phyloP scores from a whole-genome alignment of 495 filamentous ascomycete genomes.

The Penicillium nucicola region DNA sequence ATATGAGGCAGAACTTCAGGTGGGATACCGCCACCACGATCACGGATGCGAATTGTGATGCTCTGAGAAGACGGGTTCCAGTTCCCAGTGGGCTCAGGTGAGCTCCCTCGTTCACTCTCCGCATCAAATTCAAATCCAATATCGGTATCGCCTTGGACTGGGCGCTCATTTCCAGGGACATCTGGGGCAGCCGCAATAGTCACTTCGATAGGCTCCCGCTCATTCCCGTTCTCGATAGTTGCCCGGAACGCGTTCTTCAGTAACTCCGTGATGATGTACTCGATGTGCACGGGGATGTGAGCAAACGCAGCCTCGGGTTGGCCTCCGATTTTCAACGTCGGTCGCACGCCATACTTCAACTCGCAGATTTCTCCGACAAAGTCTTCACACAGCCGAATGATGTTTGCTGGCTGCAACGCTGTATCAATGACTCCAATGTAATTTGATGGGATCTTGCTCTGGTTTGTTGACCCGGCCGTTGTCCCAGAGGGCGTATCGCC shows the following conservation, averaged over 20 bases:
- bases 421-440: constrained; percentile 99
- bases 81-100: constrained; percentile 35
- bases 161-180: constrained; percentile 29
- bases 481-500: constrained; percentile 32
- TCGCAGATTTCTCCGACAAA: constrained; percentile 97
- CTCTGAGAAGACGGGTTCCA: constrained; percentile 64
- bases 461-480: constrained; percentile 11
- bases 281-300: constrained; percentile 90
- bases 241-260: constrained; percentile 96
- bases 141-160: constrained; percentile 25
- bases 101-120: constrained; percentile 27
- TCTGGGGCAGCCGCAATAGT: constrained; percentile 88
- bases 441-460: constrained; percentile 54
- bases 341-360: constrained; percentile 88
- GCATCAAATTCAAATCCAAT: constrained; percentile 31
- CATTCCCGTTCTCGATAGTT: constrained; percentile 76
- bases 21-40: constrained; percentile 88
- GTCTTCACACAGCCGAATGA: constrained; percentile 75
- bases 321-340: constrained; percentile 75
- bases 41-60: constrained; percentile 92
- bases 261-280: constrained; percentile 95
- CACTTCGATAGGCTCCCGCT: constrained; percentile 78
- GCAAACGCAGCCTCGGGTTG: constrained; percentile 79
- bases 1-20: constrained; percentile 80
- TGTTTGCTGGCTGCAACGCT: constrained; percentile 73